Conservation (phyloP, 441 rosid species). For the Omphalea diandra region DNA sequence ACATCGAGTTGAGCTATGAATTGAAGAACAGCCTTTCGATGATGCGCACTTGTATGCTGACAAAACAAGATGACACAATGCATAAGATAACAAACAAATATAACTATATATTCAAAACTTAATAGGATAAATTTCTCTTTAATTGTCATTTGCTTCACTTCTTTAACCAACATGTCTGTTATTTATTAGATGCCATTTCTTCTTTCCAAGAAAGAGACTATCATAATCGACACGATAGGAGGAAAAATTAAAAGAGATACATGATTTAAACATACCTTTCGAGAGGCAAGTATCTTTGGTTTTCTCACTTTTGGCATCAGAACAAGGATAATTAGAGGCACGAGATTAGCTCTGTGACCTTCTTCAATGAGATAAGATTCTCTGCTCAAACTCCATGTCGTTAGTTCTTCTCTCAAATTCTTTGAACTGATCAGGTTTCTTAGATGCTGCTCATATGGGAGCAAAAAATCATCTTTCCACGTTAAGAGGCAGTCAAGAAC, state of each 20-base stretch:
- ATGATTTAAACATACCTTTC: conserved; percentile 55
- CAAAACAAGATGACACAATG: conserved; percentile 7
- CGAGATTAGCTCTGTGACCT: conserved; percentile 59
- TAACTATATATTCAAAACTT: neutral
- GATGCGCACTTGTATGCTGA: conserved; percentile 78
- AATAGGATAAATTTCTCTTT: neutral
- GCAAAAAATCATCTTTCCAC: conserved; percentile 76
- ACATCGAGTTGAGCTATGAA: conserved; percentile 78
- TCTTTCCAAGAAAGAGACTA: neutral
- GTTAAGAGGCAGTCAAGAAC: conserved; percentile 87
- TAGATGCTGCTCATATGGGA: conserved; percentile 75
- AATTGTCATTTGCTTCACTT: neutral
- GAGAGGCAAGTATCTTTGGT: conserved; percentile 74
- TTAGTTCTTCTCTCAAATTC: conserved; percentile 77
- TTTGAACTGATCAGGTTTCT: conserved; percentile 79
- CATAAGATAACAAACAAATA: neutral
- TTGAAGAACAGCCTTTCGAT: conserved; percentile 82
- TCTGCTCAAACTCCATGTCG: conserved; percentile 84
- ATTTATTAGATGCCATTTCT: neutral
- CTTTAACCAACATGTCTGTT: neutral
- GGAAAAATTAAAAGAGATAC: conserved; percentile 1
- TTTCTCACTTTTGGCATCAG: conserved; percentile 90
- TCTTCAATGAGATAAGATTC: conserved; percentile 60
- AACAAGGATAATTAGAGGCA: conserved; percentile 66
- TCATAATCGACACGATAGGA: neutral